phyloP scores from a whole-genome alignment of 192 early-diverging fungal species.

The Podila verticillata region DNA sequence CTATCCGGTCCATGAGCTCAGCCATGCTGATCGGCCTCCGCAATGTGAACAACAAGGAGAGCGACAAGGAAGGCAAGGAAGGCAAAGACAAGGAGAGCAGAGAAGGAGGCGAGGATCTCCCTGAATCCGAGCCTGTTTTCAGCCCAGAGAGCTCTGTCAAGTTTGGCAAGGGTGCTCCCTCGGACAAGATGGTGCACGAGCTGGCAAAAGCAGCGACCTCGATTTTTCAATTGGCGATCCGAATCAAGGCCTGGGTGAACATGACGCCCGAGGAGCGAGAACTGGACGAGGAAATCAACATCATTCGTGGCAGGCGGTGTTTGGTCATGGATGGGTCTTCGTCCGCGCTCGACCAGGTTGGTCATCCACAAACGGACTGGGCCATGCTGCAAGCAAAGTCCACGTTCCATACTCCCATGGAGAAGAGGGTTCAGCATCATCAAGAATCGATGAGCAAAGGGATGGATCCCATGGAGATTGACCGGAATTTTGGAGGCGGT shows the following conservation, averaged over 20 bases:
- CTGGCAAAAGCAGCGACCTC: slow-evolving; percentile 34
- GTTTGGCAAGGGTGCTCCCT: slow-evolving; percentile 19
- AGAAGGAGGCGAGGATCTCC: background rate
- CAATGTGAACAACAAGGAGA: background rate
- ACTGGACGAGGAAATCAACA: slow-evolving; percentile 45
- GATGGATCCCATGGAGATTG: background rate
- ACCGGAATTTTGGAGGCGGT: background rate
- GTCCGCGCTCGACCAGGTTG: background rate
- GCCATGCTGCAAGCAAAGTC: background rate
- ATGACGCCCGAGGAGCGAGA: slow-evolving; percentile 38
- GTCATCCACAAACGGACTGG: background rate
- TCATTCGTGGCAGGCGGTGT: slow-evolving; percentile 47
- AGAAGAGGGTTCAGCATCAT: background rate
- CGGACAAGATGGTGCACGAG: slow-evolving; percentile 34
- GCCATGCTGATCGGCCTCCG: slow-evolving; percentile 30
- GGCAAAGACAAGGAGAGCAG: background rate
- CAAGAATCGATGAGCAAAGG: background rate
- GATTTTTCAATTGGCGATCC: slow-evolving; percentile 42
- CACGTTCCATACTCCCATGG: background rate
- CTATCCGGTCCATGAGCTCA: slow-evolving; percentile 22
- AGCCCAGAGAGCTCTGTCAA: background rate
- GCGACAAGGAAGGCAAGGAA: background rate
- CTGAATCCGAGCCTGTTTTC: background rate
- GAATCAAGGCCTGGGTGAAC: slow-evolving; percentile 44
- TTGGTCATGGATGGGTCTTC: slow-evolving; percentile 30